Conservation (phyloP, 768 basidiomycete genomes). For the Termitomyces sp. region DNA sequence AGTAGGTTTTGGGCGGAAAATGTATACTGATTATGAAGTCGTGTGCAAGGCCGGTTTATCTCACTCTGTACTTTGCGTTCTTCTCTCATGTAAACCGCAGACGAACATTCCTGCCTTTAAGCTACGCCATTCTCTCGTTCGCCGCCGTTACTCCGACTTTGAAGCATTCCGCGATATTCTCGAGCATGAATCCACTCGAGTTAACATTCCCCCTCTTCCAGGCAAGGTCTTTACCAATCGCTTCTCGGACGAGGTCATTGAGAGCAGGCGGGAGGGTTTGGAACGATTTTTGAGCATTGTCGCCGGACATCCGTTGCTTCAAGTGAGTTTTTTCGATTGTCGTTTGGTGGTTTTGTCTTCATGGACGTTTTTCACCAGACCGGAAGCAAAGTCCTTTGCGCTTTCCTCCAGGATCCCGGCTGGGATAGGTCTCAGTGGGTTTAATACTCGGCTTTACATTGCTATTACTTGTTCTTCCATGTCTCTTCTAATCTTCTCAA, state of each 20-base stretch:
- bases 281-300: conserved; percentile 95
- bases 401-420: conserved; percentile 89
- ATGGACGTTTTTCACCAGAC: conserved; percentile 45
- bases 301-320: conserved; percentile 93
- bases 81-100: conserved; percentile 32
- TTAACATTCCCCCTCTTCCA: conserved; percentile 95
- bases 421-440: conserved; percentile 85
- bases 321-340: conserved; percentile 47
- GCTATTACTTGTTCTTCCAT: background rate
- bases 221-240: conserved; percentile 98
- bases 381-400: conserved; percentile 93
- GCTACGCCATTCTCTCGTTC: conserved; percentile 85
- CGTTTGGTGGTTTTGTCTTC: background rate
- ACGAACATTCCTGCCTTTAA: conserved; percentile 99
- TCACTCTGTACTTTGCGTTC: background rate
- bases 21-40: conserved; percentile 99
- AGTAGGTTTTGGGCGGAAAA: conserved; percentile 91
- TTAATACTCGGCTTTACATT: conserved; percentile 19
- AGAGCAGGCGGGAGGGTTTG: conserved; percentile 83
- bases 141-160: conserved; percentile 88
- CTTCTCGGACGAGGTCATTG: conserved; percentile 97
- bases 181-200: conserved; percentile 93
- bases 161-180: conserved; percentile 97
- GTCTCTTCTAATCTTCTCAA: background rate
- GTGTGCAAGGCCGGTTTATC: conserved; percentile 76